Evolutionary conservation across 169 alveolate genomes (phyloP), one percentile per base, ranked within the genome.

Genomic region (Plasmodium chabaudi): DNA sequence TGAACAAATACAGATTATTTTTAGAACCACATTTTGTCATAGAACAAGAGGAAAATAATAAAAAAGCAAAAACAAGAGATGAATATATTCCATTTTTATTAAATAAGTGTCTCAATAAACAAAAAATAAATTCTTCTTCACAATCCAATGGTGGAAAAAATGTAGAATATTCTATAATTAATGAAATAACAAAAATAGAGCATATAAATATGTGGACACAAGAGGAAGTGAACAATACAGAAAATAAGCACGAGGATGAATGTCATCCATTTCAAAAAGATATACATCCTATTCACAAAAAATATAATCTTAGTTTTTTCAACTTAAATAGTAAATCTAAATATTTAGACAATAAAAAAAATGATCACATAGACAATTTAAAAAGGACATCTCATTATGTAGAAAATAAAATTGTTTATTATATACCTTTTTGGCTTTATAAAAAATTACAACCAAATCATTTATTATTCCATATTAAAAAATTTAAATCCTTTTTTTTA

Each of bases 351-450:
- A 39, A 63, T 9, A 59, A 77, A 47, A 19, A 10, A 13, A 10
- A 34, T 51, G 65, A 61, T 42, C 55, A 19, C 1, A 13, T 61
- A 53, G 69, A 77, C 46, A 68, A 64, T 27, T 21, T 49, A 49
- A 63, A 77, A 42, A 21, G 25, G 25, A 13, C 42, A 25, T 42
- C 75, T 25, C 64, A 47, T 64, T 39, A 47, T 77, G 64, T 77
- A 13, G 79, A 77, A 68, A 61, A 64, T 10, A 77, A 75, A 75
- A 75, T 75, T 15, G 21, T 75, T 6, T 77, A 47, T 68, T 77
- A 63, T 19, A 15, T 77, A 49, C 88, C 88, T 23, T 77, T 77
- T 49, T 77, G 88, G 88, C 25, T 77, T n/a, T 64, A 77, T 63
- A 61, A 77, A 77, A 77, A 61, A 44, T 56, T 77, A 21, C 88